A percentile compares a stretch with the other conserved stretches of the same genome.
These are phyloP conservation scores for Trichosanthes cucumerina DNA, from an alignment of 306 rosid genomes.

Conservation along the genomic window DNA sequence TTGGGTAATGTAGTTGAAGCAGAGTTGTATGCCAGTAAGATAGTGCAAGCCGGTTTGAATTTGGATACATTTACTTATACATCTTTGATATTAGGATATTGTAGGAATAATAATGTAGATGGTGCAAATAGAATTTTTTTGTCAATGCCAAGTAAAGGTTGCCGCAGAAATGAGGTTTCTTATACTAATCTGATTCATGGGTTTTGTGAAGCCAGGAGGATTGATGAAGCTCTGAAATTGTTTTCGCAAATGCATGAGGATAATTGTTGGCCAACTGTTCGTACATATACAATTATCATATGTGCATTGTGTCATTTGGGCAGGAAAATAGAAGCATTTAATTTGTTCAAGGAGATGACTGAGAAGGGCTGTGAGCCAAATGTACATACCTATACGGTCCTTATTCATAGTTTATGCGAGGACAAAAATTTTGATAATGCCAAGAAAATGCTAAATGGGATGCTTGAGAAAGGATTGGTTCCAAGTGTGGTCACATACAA, in stretches of 20 bases:
- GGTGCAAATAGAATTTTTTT: slow-evolving; percentile 35
- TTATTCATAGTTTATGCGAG: slow-evolving; percentile 50
- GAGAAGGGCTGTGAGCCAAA: slow-evolving; percentile 55
- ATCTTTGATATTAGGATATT: slow-evolving; percentile 74
- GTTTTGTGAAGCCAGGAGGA: slow-evolving; percentile 39
- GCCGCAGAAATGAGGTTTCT: slow-evolving; percentile 45
- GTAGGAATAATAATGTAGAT: slow-evolving; percentile 40
- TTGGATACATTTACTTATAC: slow-evolving; percentile 53
- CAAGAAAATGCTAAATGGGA: slow-evolving; percentile 26
- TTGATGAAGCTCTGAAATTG: slow-evolving; percentile 45
- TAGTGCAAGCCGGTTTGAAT: slow-evolving; percentile 38
- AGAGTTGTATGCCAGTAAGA: slow-evolving; percentile 26
- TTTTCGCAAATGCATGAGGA: slow-evolving; percentile 52
- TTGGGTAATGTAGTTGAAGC: slow-evolving; percentile 54
- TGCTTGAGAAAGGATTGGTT: slow-evolving; percentile 53
- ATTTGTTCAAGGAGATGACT: slow-evolving; percentile 43
- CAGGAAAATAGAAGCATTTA: slow-evolving; percentile 43
- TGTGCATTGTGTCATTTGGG: slow-evolving; percentile 37
- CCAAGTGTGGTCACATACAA: slow-evolving; percentile 51
- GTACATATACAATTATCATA: slow-evolving; percentile 42
- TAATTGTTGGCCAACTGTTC: slow-evolving; percentile 47
- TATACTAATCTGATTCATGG: slow-evolving; percentile 61
- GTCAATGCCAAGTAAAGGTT: slow-evolving; percentile 28
- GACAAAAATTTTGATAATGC: slow-evolving; percentile 46
- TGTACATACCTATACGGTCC: slow-evolving; percentile 56